phyloP scores from a whole-genome alignment of 768 basidiomycete genomes.

The Lyophyllum shimeji region DNA sequence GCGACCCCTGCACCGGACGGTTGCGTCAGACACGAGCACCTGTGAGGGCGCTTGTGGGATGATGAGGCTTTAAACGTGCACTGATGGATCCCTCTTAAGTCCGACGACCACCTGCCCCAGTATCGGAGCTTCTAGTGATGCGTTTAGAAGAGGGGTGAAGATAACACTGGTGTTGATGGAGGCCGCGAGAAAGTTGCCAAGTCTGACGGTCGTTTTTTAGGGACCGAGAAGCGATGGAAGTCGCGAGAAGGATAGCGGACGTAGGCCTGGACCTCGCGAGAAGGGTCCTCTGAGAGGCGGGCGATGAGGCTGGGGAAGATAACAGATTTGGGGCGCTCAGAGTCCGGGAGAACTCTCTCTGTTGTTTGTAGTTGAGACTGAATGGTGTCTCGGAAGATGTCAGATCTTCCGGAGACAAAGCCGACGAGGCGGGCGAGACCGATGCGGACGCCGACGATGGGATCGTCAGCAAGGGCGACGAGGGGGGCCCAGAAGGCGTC shows the following conservation, averaged over 20 bases:
- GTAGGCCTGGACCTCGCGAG: constrained; percentile 63
- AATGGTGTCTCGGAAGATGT: too few relatives aligned
- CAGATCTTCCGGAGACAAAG: not conserved
- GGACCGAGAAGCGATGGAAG: not conserved
- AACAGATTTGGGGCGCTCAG: constrained; percentile 28
- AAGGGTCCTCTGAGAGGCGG: constrained; percentile 53
- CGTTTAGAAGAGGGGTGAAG: not conserved
- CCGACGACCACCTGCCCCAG: not conserved
- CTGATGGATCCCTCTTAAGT: constrained; percentile 3
- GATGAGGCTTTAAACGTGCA: not conserved
- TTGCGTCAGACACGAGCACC: not conserved
- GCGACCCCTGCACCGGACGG: not conserved
- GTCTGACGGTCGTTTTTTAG: constrained; percentile 3
- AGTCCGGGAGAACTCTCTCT: constrained; percentile 30
- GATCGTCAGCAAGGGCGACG: constrained; percentile 57
- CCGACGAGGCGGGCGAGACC: constrained; percentile 76
- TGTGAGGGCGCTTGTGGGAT: not conserved
- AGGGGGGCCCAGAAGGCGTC: constrained; percentile 58
- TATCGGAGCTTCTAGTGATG: not conserved
- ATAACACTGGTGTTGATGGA: constrained; percentile 19
- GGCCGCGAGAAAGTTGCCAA: constrained; percentile 40
- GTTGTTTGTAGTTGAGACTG: constrained; percentile 6
- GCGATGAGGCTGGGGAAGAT: constrained; percentile 39
- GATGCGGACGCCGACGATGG: constrained; percentile 82
- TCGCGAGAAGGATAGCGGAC: constrained; percentile 33